phyloP scores from a whole-genome alignment of 192 early-diverging fungal genomes.

The Gonapodya sp. region DNA sequence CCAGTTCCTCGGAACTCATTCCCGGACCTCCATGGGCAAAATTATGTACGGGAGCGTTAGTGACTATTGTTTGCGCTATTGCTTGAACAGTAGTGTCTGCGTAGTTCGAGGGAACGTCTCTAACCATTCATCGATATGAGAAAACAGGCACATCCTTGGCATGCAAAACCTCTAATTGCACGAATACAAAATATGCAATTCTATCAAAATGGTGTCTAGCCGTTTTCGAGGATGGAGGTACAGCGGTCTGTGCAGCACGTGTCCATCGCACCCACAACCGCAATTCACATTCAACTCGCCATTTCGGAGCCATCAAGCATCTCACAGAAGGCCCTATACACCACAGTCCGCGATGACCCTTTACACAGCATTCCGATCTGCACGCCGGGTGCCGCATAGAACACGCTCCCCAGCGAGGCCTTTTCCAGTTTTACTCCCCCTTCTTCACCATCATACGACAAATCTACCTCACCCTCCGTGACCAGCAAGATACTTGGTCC shows the following conservation, averaged over 20 bases:
- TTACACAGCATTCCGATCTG: neutral
- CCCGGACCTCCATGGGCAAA: neutral
- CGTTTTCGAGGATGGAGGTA: too few relatives aligned
- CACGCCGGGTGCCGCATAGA: neutral
- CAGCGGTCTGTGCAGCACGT: too few relatives aligned
- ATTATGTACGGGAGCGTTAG: neutral
- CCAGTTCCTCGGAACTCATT: neutral
- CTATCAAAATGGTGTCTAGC: too few relatives aligned
- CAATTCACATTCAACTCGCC: neutral
- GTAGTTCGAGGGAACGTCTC: neutral
- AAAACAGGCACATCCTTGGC: too few relatives aligned
- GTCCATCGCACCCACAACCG: neutral
- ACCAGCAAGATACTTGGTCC: conserved; percentile 86
- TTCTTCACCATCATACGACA: neutral
- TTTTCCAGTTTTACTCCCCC: neutral
- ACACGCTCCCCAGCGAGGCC: neutral
- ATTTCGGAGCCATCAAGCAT: neutral
- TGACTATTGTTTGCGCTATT: neutral
- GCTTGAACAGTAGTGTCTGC: neutral
- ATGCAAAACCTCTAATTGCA: too few relatives aligned
- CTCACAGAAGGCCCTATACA: neutral
- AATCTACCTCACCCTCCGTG: conserved; percentile 55
- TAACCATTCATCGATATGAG: too few relatives aligned
- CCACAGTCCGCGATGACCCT: neutral
- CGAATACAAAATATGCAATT: too few relatives aligned